These are phyloP conservation scores for Rachicladosporium sp. DNA, from an alignment of 2,329 filamentous ascomycete genomes.

Conservation along the genomic window DNA sequence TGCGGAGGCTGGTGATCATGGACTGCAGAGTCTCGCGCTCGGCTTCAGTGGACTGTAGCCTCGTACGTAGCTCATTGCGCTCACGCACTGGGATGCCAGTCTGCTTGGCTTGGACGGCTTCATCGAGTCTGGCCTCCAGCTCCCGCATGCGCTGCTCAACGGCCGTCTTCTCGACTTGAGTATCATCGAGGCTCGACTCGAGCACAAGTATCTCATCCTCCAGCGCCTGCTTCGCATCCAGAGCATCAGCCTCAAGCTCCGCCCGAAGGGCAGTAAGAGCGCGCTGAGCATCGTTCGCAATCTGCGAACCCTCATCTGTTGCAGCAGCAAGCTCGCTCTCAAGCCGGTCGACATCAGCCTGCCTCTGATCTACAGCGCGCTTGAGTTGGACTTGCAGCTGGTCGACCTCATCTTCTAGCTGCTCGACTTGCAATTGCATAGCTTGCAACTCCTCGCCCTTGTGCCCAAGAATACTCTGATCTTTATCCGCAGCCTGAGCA, in stretches of 20 bases:
- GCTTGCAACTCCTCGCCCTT: conserved; percentile 15
- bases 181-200: conserved; percentile 31
- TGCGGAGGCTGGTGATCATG: conserved; percentile 23
- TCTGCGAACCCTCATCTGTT: conserved; percentile 11
- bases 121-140: conserved; percentile 24
- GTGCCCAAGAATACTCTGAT: conserved; percentile 19
- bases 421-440: conserved; percentile 16
- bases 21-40: conserved; percentile 21
- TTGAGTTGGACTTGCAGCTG: conserved; percentile 28
- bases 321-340: conserved; percentile 30
- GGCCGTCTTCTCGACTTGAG: conserved; percentile 39
- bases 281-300: conserved; percentile 14
- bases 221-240: conserved; percentile 33
- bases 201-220: conserved; percentile 44
- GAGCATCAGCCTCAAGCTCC: conserved; percentile 29
- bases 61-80: conserved; percentile 22
- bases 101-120: conserved; percentile 26
- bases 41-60: conserved; percentile 19
- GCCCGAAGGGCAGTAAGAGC: conserved; percentile 41
- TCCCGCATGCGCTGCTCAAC: conserved; percentile 45
- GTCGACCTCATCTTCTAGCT: conserved; percentile 30
- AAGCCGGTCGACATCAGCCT: conserved; percentile 27
- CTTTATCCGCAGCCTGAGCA: conserved; percentile 12
- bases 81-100: conserved; percentile 24
- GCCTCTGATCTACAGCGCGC: conserved; percentile 16